Conservation (phyloP, 73 alveolate genomes). For the Durusdinium trenchii region DNA sequence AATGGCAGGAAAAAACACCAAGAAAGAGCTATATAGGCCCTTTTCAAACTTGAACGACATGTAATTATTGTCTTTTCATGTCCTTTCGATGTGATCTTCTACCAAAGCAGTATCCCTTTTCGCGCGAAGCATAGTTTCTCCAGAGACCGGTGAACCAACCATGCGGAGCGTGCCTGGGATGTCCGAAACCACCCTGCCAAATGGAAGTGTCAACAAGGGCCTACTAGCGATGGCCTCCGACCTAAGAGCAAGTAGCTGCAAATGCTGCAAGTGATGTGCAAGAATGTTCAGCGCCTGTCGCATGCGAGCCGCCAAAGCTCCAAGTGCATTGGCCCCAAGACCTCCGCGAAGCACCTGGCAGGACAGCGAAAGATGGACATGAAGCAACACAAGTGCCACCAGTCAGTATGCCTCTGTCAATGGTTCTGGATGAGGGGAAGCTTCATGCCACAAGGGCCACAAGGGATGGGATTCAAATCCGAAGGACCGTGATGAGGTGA, state of each 20-base stretch:
- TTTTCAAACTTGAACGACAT: too few relatives aligned
- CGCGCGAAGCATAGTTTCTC: too few relatives aligned
- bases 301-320: slow-evolving; percentile 63
- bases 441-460: neutral
- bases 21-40: too few relatives aligned
- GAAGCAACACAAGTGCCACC: neutral
- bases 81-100: too few relatives aligned
- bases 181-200: neutral
- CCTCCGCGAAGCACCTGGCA: slow-evolving; percentile 38
- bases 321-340: slow-evolving; percentile 37
- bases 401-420: neutral
- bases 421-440: too few relatives aligned
- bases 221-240: too few relatives aligned
- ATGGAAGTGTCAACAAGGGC: neutral
- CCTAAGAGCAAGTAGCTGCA: neutral
- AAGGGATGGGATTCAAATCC: neutral
- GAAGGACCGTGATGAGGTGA: neutral
- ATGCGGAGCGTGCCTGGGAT: neutral
- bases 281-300: neutral
- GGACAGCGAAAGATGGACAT: neutral
- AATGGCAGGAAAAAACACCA: too few relatives aligned
- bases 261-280: neutral
- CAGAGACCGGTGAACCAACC: too few relatives aligned
- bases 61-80: too few relatives aligned
- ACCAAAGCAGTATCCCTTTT: too few relatives aligned